These are phyloP conservation scores for Linum tenue DNA, from an alignment of 345 rosid genomes.

Conservation along the genomic window DNA sequence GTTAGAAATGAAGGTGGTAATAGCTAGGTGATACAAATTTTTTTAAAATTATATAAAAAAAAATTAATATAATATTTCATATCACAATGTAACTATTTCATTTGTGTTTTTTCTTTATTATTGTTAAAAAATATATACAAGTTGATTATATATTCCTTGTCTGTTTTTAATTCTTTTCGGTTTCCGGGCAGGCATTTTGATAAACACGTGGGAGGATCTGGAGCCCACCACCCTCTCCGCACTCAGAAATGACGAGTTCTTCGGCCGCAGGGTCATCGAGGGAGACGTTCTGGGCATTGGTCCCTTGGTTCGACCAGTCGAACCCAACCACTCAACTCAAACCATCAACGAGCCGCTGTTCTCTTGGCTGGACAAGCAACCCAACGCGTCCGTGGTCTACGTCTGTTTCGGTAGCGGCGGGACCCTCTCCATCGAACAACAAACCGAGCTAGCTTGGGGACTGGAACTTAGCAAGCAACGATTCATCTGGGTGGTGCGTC, in stretches of 20 bases:
- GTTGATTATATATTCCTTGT: too few relatives aligned
- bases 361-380: constrained; percentile 36
- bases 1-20: too few relatives aligned
- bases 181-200: neutral
- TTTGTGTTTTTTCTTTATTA: too few relatives aligned
- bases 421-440: constrained; percentile 20
- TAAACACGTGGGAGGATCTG: constrained; percentile 19
- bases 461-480: constrained; percentile 24
- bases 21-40: too few relatives aligned
- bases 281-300: constrained; percentile 7
- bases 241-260: neutral
- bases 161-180: neutral
- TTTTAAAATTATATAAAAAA: too few relatives aligned
- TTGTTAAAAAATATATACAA: too few relatives aligned
- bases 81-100: too few relatives aligned
- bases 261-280: neutral
- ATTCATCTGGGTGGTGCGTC: constrained; percentile 47
- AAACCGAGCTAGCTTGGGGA: constrained; percentile 42
- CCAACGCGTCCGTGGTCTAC: constrained; percentile 33
- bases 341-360: constrained; percentile 2
- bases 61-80: too few relatives aligned
- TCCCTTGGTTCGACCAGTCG: neutral
- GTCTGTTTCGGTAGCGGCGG: constrained; percentile 45
- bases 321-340: neutral
- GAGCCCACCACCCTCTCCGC: constrained; percentile 10